Evolutionary conservation across 2,329 filamentous ascomycete genomes (phyloP), one percentile per base, ranked within the genome.

Genomic region (Aspergillus niger): DNA sequence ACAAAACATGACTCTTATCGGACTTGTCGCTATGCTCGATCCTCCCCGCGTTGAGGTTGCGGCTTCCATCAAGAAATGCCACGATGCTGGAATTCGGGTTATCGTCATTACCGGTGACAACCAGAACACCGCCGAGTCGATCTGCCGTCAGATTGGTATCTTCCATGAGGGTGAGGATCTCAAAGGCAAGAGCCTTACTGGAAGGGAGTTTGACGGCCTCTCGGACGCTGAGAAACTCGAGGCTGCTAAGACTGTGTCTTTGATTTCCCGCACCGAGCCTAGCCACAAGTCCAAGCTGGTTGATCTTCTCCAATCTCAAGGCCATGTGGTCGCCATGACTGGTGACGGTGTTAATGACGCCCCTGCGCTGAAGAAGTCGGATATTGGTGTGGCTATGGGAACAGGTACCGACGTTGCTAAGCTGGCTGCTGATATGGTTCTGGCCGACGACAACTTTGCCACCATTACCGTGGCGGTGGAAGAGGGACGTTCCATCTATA

Each of bases 21-120:
- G 95, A 65, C 87, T 99, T 58, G 91, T 97, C 68, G 92, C 90
- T 69, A 99, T 99, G 95, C 84, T 97, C 73, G 95, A 99, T 75
- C 95, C 95, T 69, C 95, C 95, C 70, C 91, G 95, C 39, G 91
- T 92, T 51, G 95, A 99, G 80, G 95, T 98, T 10, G 86, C 90
- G 55, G 84, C 81, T 54, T 95, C 95, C 51, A 96, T 99, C 70
- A 83, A 84, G 72, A 91, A 96, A 77, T 99, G 95, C 80, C 91
- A 89, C 77, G 88, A 91, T 64, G 95, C 95, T 68, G 95, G 95
- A 68, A 98, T 99, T 70, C 90, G 95, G 63, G 92, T 99, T 53
- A 92, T 99, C 68, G 95, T 99, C 66, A 97, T 99, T 77, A 99
- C 95, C 57, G 95, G 95, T 72, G 95, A 99, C 80, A 99, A 97